phyloP scores from a whole-genome alignment of 2,329 filamentous ascomycete species.

The Alternaria novae-zelandiae region DNA sequence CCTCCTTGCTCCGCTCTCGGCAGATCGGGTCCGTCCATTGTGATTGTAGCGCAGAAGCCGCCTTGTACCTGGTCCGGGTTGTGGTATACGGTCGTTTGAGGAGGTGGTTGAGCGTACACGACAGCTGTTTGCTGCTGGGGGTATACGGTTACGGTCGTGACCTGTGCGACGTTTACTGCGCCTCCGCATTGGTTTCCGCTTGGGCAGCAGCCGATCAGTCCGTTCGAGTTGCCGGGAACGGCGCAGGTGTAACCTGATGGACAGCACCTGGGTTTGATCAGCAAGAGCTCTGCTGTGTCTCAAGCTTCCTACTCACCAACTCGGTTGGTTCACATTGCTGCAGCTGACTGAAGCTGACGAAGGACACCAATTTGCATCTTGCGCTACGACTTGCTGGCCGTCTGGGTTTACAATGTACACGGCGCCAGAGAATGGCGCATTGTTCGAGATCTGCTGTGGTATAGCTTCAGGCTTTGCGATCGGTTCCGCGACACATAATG shows the following conservation, averaged over 20 bases:
- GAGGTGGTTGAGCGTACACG: slow-evolving; percentile 36
- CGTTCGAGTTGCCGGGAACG: slow-evolving; percentile 36
- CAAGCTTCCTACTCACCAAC: slow-evolving; percentile 46
- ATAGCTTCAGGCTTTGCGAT: slow-evolving; percentile 35
- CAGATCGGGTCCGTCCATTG: slow-evolving; percentile 43
- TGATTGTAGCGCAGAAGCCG: slow-evolving; percentile 48
- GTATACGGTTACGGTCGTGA: slow-evolving; percentile 46
- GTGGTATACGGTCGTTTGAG: slow-evolving; percentile 33
- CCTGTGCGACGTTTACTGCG: slow-evolving; percentile 38
- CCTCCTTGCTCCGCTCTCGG: slow-evolving; percentile 40
- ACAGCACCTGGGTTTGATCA: slow-evolving; percentile 43
- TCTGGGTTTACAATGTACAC: slow-evolving; percentile 47
- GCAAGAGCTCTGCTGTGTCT: neutral
- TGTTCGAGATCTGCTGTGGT: slow-evolving; percentile 40
- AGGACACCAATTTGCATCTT: slow-evolving; percentile 43
- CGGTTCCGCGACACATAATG: slow-evolving; percentile 28
- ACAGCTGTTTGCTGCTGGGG: slow-evolving; percentile 35
- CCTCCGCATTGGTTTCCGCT: slow-evolving; percentile 43
- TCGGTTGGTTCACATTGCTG: slow-evolving; percentile 49
- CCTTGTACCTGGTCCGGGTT: slow-evolving; percentile 30
- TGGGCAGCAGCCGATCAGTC: slow-evolving; percentile 49
- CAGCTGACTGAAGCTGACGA: slow-evolving; percentile 50
- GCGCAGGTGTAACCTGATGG: slow-evolving; percentile 45
- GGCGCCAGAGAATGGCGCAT: slow-evolving; percentile 50
- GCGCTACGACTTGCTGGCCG: slow-evolving; percentile 43